Evolutionary conservation across 2,329 filamentous ascomycete species (phyloP).

Genomic region (Diaporthe sp.): DNA sequence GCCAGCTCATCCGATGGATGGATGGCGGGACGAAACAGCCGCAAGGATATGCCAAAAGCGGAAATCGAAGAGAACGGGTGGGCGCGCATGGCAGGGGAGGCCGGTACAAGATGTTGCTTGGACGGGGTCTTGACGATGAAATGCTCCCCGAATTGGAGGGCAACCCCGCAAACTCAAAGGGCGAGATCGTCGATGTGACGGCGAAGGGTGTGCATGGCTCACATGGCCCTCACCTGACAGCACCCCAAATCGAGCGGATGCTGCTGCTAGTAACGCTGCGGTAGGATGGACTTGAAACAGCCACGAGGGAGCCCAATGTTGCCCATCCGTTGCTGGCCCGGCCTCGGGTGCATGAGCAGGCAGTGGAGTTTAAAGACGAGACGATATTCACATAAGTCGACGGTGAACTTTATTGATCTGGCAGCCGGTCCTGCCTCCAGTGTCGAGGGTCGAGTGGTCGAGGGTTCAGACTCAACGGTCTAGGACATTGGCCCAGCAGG

Average conservation of each 20-base stretch:
- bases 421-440: neutral
- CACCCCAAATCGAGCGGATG: neutral
- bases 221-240: slow-evolving; percentile 11
- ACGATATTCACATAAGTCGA: neutral
- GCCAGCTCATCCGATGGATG: slow-evolving; percentile 15
- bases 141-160: slow-evolving; percentile 4
- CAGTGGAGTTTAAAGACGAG: slow-evolving; percentile 4
- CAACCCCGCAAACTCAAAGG: slow-evolving; percentile 19
- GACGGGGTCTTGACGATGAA: neutral
- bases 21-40: slow-evolving; percentile 25
- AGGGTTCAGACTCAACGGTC: neutral
- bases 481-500: neutral
- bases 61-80: slow-evolving; percentile 10
- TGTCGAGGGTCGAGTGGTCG: neutral
- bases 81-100: neutral
- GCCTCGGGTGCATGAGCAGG: slow-evolving; percentile 10
- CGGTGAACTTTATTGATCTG: neutral
- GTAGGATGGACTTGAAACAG: slow-evolving; percentile 21
- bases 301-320: neutral
- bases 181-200: slow-evolving; percentile 21
- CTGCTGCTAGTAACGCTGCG: slow-evolving; percentile 3
- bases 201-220: neutral
- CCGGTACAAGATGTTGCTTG: neutral
- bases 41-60: slow-evolving; percentile 28
- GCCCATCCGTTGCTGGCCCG: neutral